A percentile compares a stretch with the other conserved stretches of the same genome.
These are phyloP conservation scores for Lachnellula subtilissima DNA, from an alignment of 2,329 filamentous ascomycete species.

Conservation along the genomic window DNA sequence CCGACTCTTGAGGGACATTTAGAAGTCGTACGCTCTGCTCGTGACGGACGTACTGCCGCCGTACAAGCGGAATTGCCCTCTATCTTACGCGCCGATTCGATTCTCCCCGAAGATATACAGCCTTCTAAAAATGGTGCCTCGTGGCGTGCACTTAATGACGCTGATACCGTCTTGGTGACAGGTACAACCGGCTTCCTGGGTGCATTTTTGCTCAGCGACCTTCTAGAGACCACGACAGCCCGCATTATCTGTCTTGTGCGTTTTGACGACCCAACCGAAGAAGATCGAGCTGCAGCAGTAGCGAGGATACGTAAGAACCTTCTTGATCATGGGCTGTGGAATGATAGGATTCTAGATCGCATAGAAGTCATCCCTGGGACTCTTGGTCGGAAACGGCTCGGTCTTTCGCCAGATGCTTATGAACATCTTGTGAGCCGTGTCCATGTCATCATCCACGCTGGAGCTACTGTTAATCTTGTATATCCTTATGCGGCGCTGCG, in stretches of 20 bases:
- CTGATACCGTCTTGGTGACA: constrained; percentile 68
- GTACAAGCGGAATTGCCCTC: constrained; percentile 72
- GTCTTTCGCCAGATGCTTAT: constrained; percentile 61
- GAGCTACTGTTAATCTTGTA: constrained; percentile 73
- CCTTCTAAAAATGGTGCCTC: constrained; percentile 41
- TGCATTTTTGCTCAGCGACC: constrained; percentile 69
- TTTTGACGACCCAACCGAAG: constrained; percentile 65
- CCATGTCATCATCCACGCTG: constrained; percentile 72
- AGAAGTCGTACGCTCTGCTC: constrained; percentile 62
- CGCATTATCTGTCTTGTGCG: constrained; percentile 64
- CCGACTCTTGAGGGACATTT: constrained; percentile 70
- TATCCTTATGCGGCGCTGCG: constrained; percentile 76
- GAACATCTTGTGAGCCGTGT: constrained; percentile 59
- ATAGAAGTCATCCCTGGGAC: constrained; percentile 73
- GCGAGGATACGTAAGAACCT: constrained; percentile 70
- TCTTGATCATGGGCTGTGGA: constrained; percentile 74
- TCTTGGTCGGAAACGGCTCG: constrained; percentile 62
- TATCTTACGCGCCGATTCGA: constrained; percentile 61
- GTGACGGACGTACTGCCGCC: constrained; percentile 68
- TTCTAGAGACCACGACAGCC: constrained; percentile 56
- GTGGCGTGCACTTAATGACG: constrained; percentile 26
- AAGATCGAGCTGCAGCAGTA: constrained; percentile 61
- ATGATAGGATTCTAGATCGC: constrained; percentile 70
- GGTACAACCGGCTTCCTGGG: constrained; percentile 88
- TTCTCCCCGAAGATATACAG: constrained; percentile 64